Evolutionary conservation across 257 asterid species (phyloP).

Genomic region (Cruciata laevipes): DNA sequence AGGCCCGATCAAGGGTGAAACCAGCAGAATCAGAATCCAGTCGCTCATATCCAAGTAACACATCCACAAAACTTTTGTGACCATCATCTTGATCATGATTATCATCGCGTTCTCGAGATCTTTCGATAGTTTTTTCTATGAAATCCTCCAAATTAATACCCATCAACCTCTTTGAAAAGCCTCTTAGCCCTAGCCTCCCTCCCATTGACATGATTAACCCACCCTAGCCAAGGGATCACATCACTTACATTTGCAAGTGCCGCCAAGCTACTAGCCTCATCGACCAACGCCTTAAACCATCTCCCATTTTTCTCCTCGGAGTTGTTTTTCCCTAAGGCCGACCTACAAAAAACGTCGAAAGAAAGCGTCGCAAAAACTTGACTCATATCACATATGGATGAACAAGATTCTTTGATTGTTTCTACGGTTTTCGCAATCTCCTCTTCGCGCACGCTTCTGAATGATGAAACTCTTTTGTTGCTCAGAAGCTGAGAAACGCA

Average conservation of each 20-base stretch:
- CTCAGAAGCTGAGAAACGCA: not conserved
- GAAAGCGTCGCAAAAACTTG: no score
- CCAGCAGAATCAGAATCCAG: no score
- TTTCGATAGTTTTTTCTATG: not conserved
- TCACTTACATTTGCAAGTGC: not conserved
- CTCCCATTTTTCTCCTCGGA: not conserved
- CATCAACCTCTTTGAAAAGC: not conserved
- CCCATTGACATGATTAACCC: constrained; percentile 4
- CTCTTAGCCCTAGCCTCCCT: constrained; percentile 12
- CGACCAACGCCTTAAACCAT: not conserved
- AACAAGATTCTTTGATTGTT: no score
- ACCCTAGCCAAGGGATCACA: constrained; percentile 2
- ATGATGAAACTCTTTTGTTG: not conserved
- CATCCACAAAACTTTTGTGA: no score
- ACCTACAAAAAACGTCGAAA: no score
- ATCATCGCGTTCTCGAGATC: no score
- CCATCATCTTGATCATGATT: no score
- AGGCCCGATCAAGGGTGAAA: no score
- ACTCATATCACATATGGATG: no score
- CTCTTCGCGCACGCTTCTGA: not conserved
- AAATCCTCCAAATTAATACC: constrained; percentile 2
- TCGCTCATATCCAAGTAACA: no score
- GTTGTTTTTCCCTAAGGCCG: not conserved
- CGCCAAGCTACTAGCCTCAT: no score
- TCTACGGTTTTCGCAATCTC: no score